These are phyloP conservation scores for Verbascum thapsus DNA, from an alignment of 257 asterid genomes.

Conservation along the genomic window DNA sequence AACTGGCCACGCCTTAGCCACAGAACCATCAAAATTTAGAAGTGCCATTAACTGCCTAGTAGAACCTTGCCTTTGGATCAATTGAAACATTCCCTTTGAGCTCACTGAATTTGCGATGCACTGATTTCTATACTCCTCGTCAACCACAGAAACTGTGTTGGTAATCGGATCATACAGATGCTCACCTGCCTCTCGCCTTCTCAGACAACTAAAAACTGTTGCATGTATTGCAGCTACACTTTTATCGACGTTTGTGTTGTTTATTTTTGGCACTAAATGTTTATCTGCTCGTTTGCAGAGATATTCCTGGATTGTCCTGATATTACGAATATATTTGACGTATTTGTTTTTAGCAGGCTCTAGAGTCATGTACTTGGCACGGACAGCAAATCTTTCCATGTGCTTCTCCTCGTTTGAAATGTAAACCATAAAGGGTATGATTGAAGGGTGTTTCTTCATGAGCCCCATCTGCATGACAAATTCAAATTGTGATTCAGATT, in stretches of 20 bases:
- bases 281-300: slow-evolving; percentile 96
- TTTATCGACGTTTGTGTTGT: slow-evolving; percentile 93
- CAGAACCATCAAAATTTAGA: slow-evolving; percentile 88
- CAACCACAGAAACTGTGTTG: slow-evolving; percentile 66
- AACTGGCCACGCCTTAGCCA: slow-evolving; percentile 99
- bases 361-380: slow-evolving; percentile 97
- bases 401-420: slow-evolving; percentile 94
- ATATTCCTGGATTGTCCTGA: slow-evolving; percentile 94
- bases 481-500: slow-evolving; percentile 25
- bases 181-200: slow-evolving; percentile 86
- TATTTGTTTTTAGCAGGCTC: slow-evolving; percentile 98
- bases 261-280: slow-evolving; percentile 93
- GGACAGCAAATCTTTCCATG: slow-evolving; percentile 96
- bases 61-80: slow-evolving; percentile 95
- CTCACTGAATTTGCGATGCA: slow-evolving; percentile 86
- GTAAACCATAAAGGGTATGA: slow-evolving; percentile 93
- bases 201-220: slow-evolving; percentile 88
- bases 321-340: slow-evolving; percentile 87
- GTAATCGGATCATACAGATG: slow-evolving; percentile 75
- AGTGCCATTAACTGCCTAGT: slow-evolving; percentile 95
- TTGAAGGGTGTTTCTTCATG: slow-evolving; percentile 98
- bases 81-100: slow-evolving; percentile 96
- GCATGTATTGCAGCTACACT: slow-evolving; percentile 99
- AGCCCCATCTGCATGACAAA: slow-evolving; percentile 87
- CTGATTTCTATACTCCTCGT: slow-evolving; percentile 96